phyloP scores from a whole-genome alignment of 2,329 filamentous ascomycete genomes.

The Diplodia sapinea region DNA sequence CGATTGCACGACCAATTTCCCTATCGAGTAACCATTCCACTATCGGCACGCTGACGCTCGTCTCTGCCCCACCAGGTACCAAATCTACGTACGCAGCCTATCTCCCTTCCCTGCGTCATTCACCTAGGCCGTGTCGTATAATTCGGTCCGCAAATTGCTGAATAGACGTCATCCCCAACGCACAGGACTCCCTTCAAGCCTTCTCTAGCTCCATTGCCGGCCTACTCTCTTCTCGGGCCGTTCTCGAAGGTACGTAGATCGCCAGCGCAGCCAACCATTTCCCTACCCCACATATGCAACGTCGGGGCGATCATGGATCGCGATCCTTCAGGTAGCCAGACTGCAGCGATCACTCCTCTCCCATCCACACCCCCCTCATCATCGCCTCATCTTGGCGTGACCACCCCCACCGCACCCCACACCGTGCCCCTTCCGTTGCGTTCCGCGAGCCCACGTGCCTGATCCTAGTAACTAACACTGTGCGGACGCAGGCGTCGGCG shows the following conservation, averaged over 20 bases:
- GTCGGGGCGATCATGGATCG: constrained; percentile 18
- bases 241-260: constrained; percentile 70
- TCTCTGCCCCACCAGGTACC: constrained; percentile 58
- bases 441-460: neutral
- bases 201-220: constrained; percentile 83
- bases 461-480: neutral
- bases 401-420: neutral
- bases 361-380: neutral
- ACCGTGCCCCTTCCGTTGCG: neutral
- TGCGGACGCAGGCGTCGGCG: constrained; percentile 67
- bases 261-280: constrained; percentile 13
- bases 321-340: constrained; percentile 9
- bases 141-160: constrained; percentile 24
- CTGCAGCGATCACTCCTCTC: constrained; percentile 7
- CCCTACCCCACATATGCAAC: constrained; percentile 25
- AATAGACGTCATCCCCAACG: constrained; percentile 24
- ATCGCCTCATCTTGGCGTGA: constrained; percentile 3
- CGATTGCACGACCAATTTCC: constrained; percentile 1
- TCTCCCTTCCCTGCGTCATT: neutral
- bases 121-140: neutral
- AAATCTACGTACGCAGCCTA: constrained; percentile 64
- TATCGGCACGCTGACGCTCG: neutral
- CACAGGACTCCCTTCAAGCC: constrained; percentile 76
- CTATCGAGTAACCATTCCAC: constrained; percentile 30
- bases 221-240: constrained; percentile 79